These are phyloP conservation scores for Malus hybrid DNA, from an alignment of 331 rosid species.

Conservation along the genomic window DNA sequence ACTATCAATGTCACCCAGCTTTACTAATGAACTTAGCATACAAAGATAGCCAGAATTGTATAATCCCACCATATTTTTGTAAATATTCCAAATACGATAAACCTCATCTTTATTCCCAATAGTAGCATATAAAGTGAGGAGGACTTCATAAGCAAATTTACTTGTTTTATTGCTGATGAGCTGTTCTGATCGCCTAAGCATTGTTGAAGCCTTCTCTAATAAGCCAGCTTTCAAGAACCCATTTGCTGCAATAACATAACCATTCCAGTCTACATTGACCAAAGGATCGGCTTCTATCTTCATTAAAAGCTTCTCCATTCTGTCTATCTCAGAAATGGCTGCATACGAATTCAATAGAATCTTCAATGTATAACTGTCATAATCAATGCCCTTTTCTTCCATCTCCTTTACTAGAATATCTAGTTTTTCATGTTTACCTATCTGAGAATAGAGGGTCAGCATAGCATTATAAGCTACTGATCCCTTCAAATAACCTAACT, in stretches of 20 bases:
- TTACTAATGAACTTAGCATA: conserved; percentile 48
- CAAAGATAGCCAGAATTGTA: conserved; percentile 41
- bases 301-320: conserved; percentile 54
- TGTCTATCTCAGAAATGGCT: conserved; percentile 17
- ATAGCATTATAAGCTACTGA: conserved; percentile 35
- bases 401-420: conserved; percentile 44
- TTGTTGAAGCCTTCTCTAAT: conserved; percentile 29
- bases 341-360: conserved; percentile 44
- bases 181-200: conserved; percentile 45
- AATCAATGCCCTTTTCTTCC: conserved; percentile 36
- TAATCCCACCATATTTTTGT: conserved; percentile 6
- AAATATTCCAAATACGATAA: conserved; percentile 52
- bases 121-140: conserved; percentile 38
- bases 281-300: conserved; percentile 47
- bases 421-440: conserved; percentile 40
- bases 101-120: conserved; percentile 49
- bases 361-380: conserved; percentile 21
- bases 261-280: conserved; percentile 33
- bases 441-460: conserved; percentile 50
- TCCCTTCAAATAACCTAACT: conserved; percentile 9
- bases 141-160: conserved; percentile 37
- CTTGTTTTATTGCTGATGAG: neutral
- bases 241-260: conserved; percentile 38
- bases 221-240: conserved; percentile 45
- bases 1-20: conserved; percentile 48